Evolutionary conservation across 345 rosid species (phyloP), one percentile per base, ranked within the genome.

Genomic region (Chamaenerion angustifolium): DNA sequence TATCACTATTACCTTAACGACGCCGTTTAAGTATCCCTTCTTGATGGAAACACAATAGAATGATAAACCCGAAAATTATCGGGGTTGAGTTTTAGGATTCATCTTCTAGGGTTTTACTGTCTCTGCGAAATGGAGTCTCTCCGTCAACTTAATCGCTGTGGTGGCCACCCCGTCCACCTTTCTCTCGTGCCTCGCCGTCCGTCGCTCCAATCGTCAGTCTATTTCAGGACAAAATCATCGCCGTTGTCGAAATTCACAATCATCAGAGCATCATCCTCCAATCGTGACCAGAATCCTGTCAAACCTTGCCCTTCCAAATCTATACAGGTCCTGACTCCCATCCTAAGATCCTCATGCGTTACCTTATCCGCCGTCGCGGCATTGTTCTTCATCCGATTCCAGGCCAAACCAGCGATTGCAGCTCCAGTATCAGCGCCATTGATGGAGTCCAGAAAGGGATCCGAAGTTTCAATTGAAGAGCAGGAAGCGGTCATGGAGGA

Each of bases 401-500:
- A 72, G n/a, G 55, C 23, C 56, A 81, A 65, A 48, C 73, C 82
- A 0, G 86, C 80, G 11, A 56, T 80, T 43, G 96, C 96, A 4
- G 56, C 73, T 47, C 72, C 84, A 1, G 23, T 70, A 12, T 10
- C 81, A 7, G 40, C 68, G 1, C 15, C 82, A 4, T 37, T 63
- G 6, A 68, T 64, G 17, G 88, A 72, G 12, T 48, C 78, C 25
- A 21, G 25, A 21, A 21, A 4, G 23, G 19, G 58, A 25, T 45
- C 66, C 21, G 43, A 66, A 1, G 58, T 10, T 27, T 69, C 52
- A 4, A 45, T 60, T 42, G 17, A 37, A 10, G 76, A 62, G 21
- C 89, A 82, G n/a, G 72, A 71, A 27, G 95, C 75, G 70, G 71
- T 60, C 11, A 51, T 82, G 0, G 83, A 85, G 45, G 72, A 78